Conservation (phyloP, 768 basidiomycete species). For the Ramaria sp. region DNA sequence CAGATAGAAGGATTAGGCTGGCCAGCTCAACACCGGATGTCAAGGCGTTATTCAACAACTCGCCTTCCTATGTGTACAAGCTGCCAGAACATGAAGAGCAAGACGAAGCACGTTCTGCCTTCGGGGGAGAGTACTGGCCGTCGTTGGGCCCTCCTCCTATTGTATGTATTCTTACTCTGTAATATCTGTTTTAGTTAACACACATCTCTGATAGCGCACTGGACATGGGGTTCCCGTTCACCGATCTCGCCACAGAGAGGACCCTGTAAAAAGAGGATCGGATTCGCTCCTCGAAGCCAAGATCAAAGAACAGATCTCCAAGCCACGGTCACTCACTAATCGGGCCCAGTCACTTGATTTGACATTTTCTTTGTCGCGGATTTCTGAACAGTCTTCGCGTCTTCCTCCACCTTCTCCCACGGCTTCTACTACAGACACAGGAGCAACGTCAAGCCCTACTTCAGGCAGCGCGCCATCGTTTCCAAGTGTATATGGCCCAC, state of each 20-base stretch:
- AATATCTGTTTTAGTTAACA: slow-evolving; percentile 6
- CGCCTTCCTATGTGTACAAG: slow-evolving; percentile 73
- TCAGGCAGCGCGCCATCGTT: slow-evolving; percentile 72
- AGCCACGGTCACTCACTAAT: slow-evolving; percentile 74
- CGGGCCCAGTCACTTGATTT: slow-evolving; percentile 87
- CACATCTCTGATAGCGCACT: slow-evolving; percentile 31
- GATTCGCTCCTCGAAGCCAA: slow-evolving; percentile 80
- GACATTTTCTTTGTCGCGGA: slow-evolving; percentile 73
- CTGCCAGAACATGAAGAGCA: slow-evolving; percentile 56
- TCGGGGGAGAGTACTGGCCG: slow-evolving; percentile 61
- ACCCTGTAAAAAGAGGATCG: slow-evolving; percentile 70
- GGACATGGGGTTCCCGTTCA: slow-evolving; percentile 45
- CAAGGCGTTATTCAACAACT: slow-evolving; percentile 83
- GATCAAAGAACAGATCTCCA: slow-evolving; percentile 61
- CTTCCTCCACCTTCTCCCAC: slow-evolving; percentile 69
- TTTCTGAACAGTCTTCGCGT: slow-evolving; percentile 51
- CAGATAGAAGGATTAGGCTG: slow-evolving; percentile 62
- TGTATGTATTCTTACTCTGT: slow-evolving; percentile 29
- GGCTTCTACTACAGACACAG: slow-evolving; percentile 63
- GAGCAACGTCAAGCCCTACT: slow-evolving; percentile 69
- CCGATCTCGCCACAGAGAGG: slow-evolving; percentile 60
- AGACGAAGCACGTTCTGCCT: slow-evolving; percentile 1
- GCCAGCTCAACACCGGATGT: slow-evolving; percentile 91
- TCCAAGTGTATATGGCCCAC: slow-evolving; percentile 74
- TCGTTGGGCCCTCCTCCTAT: slow-evolving; percentile 52